Percentiles rank a stretch among this genome's conserved stretches.
Evolutionary conservation across 2,329 filamentous ascomycete genomes (phyloP).

Genomic region (Macroventuria anomochaeta): DNA sequence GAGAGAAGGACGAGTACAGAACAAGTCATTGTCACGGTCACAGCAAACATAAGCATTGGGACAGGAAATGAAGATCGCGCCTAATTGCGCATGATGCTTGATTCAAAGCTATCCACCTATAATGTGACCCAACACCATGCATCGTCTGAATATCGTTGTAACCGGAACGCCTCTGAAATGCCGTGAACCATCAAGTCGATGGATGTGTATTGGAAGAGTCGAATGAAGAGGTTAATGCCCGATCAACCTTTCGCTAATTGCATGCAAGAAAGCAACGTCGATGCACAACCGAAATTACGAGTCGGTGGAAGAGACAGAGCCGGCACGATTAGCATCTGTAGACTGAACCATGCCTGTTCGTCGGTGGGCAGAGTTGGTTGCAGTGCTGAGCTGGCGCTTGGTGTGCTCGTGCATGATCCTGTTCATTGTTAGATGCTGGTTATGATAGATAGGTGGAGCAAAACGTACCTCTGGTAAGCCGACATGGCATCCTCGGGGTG

Average conservation of each 20-base stretch:
- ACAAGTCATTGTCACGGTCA: background rate
- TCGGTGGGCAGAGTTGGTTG: constrained; percentile 54
- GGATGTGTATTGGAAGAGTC: background rate
- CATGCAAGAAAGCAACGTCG: background rate
- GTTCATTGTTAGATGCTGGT: constrained; percentile 14
- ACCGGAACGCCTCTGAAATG: constrained; percentile 5
- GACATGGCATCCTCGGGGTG: constrained; percentile 49
- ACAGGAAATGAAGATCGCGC: background rate
- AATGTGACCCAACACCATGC: constrained; percentile 4
- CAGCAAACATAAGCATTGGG: background rate
- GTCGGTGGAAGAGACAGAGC: constrained; percentile 29
- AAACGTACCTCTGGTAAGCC: constrained; percentile 53
- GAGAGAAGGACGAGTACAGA: too few species aligned
- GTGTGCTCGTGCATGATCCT: constrained; percentile 61
- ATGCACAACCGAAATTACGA: constrained; percentile 9
- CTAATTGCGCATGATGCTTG: constrained; percentile 4
- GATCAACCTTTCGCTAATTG: constrained; percentile 14
- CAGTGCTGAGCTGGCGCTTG: constrained; percentile 55
- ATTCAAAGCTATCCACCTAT: constrained; percentile 1
- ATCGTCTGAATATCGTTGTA: background rate
- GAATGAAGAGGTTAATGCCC: background rate
- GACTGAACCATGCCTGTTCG: constrained; percentile 33
- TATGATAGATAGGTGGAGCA: background rate
- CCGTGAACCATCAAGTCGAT: constrained; percentile 4
- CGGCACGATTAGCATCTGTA: constrained; percentile 6